These are phyloP conservation scores for Mortierella sp. DNA, from an alignment of 371 early-diverging fungal species.

Conservation along the genomic window DNA sequence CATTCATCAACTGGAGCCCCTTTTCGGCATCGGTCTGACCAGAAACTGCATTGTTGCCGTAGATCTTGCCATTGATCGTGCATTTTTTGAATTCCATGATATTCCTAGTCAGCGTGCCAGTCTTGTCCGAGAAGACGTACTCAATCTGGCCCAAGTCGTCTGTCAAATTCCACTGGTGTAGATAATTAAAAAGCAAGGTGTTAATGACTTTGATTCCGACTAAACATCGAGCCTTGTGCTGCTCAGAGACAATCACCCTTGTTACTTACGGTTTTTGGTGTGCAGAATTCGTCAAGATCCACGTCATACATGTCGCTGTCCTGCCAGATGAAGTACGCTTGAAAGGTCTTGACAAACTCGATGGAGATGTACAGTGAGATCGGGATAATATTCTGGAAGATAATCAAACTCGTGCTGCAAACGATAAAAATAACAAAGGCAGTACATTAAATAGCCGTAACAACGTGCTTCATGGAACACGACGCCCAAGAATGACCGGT, in stretches of 20 bases:
- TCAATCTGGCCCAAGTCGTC: conserved; percentile 97
- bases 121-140: conserved; percentile 97
- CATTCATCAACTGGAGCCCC: conserved; percentile 60
- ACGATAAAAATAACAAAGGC: background rate
- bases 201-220: no score
- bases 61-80: conserved; percentile 82
- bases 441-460: background rate
- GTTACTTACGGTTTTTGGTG: conserved; percentile 77
- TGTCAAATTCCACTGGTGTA: conserved; percentile 88
- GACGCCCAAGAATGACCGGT: background rate
- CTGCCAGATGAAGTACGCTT: conserved; percentile 88
- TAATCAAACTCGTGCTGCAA: conserved; percentile 81
- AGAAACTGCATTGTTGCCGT: conserved; percentile 79
- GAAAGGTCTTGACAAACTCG: conserved; percentile 85
- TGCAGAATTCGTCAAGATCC: conserved; percentile 71
- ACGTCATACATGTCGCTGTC: conserved; percentile 90
- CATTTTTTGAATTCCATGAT: conserved; percentile 90
- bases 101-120: conserved; percentile 98
- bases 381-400: conserved; percentile 96
- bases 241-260: no score
- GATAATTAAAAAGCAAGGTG: conserved; percentile 17
- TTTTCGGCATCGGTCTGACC: conserved; percentile 71
- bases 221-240: no score
- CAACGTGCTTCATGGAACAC: background rate
- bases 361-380: conserved; percentile 97